These are phyloP conservation scores for Tetrapisispora phaffii DNA, from an alignment of 805 yeast species.

Conservation along the genomic window DNA sequence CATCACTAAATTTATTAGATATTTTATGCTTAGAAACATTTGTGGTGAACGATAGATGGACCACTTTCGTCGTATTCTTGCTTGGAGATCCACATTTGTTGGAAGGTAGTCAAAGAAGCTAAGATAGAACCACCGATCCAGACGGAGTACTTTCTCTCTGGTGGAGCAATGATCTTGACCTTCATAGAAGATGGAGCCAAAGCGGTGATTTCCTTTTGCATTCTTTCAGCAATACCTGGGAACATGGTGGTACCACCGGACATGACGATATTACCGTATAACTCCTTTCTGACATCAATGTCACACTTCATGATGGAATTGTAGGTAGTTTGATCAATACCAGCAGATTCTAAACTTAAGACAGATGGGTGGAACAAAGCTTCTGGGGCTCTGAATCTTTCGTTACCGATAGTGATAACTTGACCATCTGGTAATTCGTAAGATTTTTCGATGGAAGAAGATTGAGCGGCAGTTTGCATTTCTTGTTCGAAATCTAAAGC, in stretches of 20 bases:
- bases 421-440: conserved; percentile 99
- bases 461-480: conserved; percentile 97
- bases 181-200: conserved; percentile 99
- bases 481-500: conserved; percentile 99
- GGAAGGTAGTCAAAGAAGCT: conserved; percentile 98
- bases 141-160: conserved; percentile 98
- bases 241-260: conserved; percentile 99
- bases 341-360: conserved; percentile 86
- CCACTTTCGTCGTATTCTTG: conserved; percentile 99
- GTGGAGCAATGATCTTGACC: conserved; percentile 98
- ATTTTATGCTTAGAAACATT: conserved; percentile 34
- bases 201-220: conserved; percentile 99
- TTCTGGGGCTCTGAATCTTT: conserved; percentile 99
- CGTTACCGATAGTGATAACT: conserved; percentile 98
- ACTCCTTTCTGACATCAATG: conserved; percentile 96
- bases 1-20: not conserved
- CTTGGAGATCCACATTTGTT: conserved; percentile 99
- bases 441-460: conserved; percentile 95
- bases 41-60: conserved; percentile 83
- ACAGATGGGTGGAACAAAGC: conserved; percentile 98
- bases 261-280: conserved; percentile 98
- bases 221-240: conserved; percentile 99
- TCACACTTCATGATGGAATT: conserved; percentile 90
- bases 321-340: conserved; percentile 89
- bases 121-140: conserved; percentile 99